Evolutionary conservation across 2,329 filamentous ascomycete genomes (phyloP).

Genomic region (Neonectria sp.): DNA sequence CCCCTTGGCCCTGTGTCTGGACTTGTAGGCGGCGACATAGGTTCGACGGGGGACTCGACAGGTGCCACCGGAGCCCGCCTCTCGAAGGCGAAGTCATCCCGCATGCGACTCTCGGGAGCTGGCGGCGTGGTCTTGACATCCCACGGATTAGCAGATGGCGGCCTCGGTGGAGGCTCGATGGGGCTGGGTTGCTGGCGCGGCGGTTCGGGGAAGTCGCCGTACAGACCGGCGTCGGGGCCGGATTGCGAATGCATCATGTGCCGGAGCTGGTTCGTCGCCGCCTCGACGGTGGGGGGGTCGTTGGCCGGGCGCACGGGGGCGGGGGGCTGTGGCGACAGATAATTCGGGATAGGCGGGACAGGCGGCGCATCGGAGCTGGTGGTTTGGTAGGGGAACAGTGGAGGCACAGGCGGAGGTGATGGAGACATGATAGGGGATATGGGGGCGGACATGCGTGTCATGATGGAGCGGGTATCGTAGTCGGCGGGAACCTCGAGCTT

Average conservation of each 20-base stretch:
- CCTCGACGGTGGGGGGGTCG: constrained; percentile 46
- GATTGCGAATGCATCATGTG: constrained; percentile 48
- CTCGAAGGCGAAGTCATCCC: constrained; percentile 44
- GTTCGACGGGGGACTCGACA: constrained; percentile 41
- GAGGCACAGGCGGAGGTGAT: constrained; percentile 43
- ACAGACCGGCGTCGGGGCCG: constrained; percentile 46
- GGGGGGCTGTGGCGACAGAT: constrained; percentile 26
- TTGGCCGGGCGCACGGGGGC: constrained; percentile 31
- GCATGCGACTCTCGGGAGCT: constrained; percentile 37
- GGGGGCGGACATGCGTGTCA: constrained; percentile 45
- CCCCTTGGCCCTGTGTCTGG: constrained; percentile 34
- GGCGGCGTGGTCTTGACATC: constrained; percentile 50
- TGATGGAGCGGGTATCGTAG: constrained; percentile 47
- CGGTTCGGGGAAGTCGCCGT: constrained; percentile 31
- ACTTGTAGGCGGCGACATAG: constrained; percentile 42
- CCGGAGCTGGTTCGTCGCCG: constrained; percentile 49
- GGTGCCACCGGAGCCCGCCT: constrained; percentile 45
- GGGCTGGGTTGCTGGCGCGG: constrained; percentile 36
- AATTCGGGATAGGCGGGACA: constrained; percentile 15
- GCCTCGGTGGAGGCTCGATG: constrained; percentile 48
- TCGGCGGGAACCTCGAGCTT: constrained; percentile 60
- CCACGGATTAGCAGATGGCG: constrained; percentile 62
- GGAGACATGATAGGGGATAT: constrained; percentile 50
- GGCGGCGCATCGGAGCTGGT: constrained; percentile 17
- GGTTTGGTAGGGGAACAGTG: constrained; percentile 39